phyloP scores from a whole-genome alignment of 1,284 basidiomycete species.

The Puccinia horiana region DNA sequence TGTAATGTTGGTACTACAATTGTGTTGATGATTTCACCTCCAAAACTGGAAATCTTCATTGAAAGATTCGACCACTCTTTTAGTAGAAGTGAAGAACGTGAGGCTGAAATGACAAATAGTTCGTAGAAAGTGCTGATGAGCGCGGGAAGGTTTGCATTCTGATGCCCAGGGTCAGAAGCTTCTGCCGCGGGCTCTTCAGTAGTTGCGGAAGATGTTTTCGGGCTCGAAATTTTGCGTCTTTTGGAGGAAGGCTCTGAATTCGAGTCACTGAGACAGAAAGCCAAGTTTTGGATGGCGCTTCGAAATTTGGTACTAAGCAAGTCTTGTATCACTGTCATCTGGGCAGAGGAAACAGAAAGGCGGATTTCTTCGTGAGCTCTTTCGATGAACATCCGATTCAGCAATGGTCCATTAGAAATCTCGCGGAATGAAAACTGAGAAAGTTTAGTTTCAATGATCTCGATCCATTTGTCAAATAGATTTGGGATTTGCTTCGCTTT shows the following conservation, averaged over 20 bases:
- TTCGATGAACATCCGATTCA: slow-evolving; percentile 1
- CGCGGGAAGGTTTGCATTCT: background rate
- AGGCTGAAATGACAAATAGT: slow-evolving; percentile 24
- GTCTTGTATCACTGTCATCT: slow-evolving; percentile 30
- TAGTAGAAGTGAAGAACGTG: slow-evolving; percentile 32
- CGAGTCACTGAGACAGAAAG: background rate
- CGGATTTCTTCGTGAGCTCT: slow-evolving; percentile 33
- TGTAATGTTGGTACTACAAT: slow-evolving; percentile 16
- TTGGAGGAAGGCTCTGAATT: slow-evolving; percentile 16
- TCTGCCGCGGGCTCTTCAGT: background rate
- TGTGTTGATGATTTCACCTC: slow-evolving; percentile 8
- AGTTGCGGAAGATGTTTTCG: background rate
- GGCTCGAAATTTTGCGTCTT: background rate
- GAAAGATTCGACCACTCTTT: slow-evolving; percentile 30
- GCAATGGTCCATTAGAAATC: slow-evolving; percentile 28
- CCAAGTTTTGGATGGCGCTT: background rate
- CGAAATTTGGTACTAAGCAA: background rate
- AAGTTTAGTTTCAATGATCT: slow-evolving; percentile 13
- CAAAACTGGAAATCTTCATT: slow-evolving; percentile 2
- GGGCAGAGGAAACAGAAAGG: slow-evolving; percentile 26
- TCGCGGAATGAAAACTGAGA: background rate
- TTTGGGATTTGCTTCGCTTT: slow-evolving; percentile 41
- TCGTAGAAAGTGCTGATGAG: slow-evolving; percentile 24
- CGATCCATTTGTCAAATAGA: slow-evolving; percentile 16
- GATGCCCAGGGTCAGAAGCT: background rate